phyloP scores from a whole-genome alignment of 805 yeast genomes.

The Suhomyces xylopsoci region DNA sequence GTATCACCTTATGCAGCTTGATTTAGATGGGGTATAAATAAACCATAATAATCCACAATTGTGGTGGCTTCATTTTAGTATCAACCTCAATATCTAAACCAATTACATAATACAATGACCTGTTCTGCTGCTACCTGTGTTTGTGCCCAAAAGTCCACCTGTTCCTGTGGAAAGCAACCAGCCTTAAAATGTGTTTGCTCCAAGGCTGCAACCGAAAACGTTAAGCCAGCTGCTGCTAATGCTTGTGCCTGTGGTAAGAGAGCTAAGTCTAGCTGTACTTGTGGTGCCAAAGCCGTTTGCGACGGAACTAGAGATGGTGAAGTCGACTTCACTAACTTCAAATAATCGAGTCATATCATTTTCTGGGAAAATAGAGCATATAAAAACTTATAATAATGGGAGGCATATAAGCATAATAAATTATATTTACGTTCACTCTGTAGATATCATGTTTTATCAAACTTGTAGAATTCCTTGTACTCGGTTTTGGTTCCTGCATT shows the following conservation, averaged over 20 bases:
- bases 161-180: conserved; percentile 61
- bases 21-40: conserved; percentile 1
- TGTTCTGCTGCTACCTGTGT: conserved; percentile 36
- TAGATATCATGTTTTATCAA: too few species aligned
- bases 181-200: conserved; percentile 57
- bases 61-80: background rate
- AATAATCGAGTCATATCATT: conserved; percentile 5
- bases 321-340: conserved; percentile 50
- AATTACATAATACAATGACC: conserved; percentile 9
- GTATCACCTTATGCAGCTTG: background rate
- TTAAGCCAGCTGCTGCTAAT: conserved; percentile 33
- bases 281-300: conserved; percentile 42
- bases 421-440: background rate
- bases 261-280: conserved; percentile 50
- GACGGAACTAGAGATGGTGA: conserved; percentile 50
- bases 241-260: conserved; percentile 64
- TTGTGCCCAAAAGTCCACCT: conserved; percentile 60
- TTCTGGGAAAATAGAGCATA: background rate
- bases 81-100: background rate
- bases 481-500: background rate
- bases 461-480: too few species aligned
- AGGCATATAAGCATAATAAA: background rate
- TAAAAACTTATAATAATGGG: background rate
- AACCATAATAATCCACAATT: conserved; percentile 4
- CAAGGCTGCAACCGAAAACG: conserved; percentile 51